Percentiles rank a stretch among this genome's conserved stretches.
Conservation (phyloP, 495 filamentous ascomycete genomes). For the Penicillium coprophilum region DNA sequence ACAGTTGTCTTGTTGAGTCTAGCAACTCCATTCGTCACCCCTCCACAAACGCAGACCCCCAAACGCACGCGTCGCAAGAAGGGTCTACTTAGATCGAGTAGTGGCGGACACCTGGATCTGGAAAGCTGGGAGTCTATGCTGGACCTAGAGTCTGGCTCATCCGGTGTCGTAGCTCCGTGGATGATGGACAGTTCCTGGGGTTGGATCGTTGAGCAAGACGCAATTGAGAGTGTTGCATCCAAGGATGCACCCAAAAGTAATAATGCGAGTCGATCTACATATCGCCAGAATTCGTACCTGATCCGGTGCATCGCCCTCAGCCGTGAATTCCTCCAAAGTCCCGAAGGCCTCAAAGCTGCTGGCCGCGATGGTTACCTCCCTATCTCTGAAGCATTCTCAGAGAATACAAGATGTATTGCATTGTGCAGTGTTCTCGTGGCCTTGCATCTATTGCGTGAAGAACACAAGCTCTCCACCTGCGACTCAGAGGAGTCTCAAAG, state of each 20-base stretch:
- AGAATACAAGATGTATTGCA: slow-evolving; percentile 55
- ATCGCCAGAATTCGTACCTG: slow-evolving; percentile 45
- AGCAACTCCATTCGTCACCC: slow-evolving; percentile 51
- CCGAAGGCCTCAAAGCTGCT: slow-evolving; percentile 48
- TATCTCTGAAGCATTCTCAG: slow-evolving; percentile 53
- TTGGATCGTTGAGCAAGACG: slow-evolving; percentile 66
- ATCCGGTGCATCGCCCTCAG: slow-evolving; percentile 44
- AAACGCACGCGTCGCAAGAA: slow-evolving; percentile 49
- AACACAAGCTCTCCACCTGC: slow-evolving; percentile 77
- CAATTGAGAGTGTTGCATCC: slow-evolving; percentile 38
- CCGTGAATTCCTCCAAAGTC: slow-evolving; percentile 59
- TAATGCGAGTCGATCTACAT: slow-evolving; percentile 42
- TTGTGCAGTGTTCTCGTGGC: slow-evolving; percentile 70
- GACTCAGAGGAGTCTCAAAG: slow-evolving; percentile 54
- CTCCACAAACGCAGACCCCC: slow-evolving; percentile 32
- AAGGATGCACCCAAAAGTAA: slow-evolving; percentile 21
- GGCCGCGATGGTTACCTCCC: slow-evolving; percentile 61
- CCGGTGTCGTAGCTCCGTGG: slow-evolving; percentile 61
- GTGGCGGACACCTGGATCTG: slow-evolving; percentile 54
- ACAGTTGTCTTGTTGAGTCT: slow-evolving; percentile 69
- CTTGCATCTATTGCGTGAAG: slow-evolving; percentile 83
- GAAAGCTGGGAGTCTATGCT: slow-evolving; percentile 66
- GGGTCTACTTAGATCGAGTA: slow-evolving; percentile 58
- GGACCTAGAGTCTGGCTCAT: slow-evolving; percentile 54
- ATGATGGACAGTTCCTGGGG: slow-evolving; percentile 66